Percentiles rank a stretch among this genome's conserved stretches.
Conservation (phyloP, 139 green algal species). For the Chlorella sp. region DNA sequence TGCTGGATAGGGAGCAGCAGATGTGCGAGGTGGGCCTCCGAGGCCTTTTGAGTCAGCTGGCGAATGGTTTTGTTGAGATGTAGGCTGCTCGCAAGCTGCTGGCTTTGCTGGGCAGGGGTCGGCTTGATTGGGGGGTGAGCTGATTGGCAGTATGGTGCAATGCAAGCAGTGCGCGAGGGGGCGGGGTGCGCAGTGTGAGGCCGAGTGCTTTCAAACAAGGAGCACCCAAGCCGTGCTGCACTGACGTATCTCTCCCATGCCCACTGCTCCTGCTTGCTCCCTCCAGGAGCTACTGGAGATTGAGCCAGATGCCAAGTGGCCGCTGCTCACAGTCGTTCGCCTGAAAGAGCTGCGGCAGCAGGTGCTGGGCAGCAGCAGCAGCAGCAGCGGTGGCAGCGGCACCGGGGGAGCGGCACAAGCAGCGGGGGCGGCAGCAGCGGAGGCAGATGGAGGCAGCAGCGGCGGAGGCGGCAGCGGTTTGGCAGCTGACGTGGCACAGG, state of each 20-base stretch:
- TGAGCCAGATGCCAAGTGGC: conserved; percentile 79
- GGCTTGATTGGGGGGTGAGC: not conserved
- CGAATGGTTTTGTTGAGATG: too few relatives aligned
- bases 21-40: conserved; percentile 31
- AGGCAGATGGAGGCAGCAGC: not conserved
- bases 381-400: not conserved
- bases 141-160: too few relatives aligned
- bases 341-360: conserved; percentile 69
- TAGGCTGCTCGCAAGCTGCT: too few relatives aligned
- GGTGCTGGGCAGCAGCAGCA: not conserved
- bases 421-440: not conserved
- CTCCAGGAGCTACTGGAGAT: conserved; percentile 51
- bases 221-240: too few relatives aligned
- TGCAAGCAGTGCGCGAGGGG: too few relatives aligned
- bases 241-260: too few relatives aligned
- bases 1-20: conserved; percentile 64
- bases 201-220: too few relatives aligned
- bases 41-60: too few relatives aligned
- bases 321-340: conserved; percentile 79
- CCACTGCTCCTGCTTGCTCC: too few relatives aligned
- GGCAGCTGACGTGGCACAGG: not conserved
- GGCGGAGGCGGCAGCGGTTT: not conserved
- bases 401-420: not conserved
- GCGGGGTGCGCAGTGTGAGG: too few relatives aligned
- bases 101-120: too few relatives aligned